phyloP scores from a whole-genome alignment of 2,329 filamentous ascomycete species.

The Ophiostoma piceae region DNA sequence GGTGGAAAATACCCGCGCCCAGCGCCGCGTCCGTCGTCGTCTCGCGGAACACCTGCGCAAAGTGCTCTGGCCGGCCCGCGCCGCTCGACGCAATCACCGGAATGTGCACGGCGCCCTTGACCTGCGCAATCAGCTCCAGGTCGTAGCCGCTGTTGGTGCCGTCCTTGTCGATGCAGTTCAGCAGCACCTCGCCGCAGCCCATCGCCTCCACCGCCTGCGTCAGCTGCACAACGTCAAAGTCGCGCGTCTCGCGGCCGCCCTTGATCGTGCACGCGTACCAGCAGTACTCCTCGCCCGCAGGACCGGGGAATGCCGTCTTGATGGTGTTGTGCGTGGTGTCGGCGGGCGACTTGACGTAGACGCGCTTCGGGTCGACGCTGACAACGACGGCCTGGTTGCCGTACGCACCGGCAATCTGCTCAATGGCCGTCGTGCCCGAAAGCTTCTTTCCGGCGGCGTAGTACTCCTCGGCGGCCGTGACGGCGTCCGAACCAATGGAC shows the following conservation, averaged over 20 bases:
- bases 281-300: conserved; percentile 72
- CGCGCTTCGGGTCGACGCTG: conserved; percentile 85
- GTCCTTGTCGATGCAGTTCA: conserved; percentile 97
- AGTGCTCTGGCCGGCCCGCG: conserved; percentile 81
- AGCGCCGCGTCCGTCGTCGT: conserved; percentile 88
- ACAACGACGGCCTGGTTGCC: conserved; percentile 96
- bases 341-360: conserved; percentile 71
- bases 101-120: conserved; percentile 81
- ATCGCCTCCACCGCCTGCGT: conserved; percentile 87
- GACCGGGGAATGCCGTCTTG: conserved; percentile 63
- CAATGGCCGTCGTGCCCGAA: conserved; percentile 81
- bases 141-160: conserved; percentile 94
- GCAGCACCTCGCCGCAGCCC: conserved; percentile 87
- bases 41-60: conserved; percentile 80
- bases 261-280: conserved; percentile 99
- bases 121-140: conserved; percentile 80
- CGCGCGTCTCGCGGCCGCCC: conserved; percentile 87
- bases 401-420: conserved; percentile 89
- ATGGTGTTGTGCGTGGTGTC: conserved; percentile 70
- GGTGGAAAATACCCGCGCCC: conserved; percentile 95
- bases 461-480: conserved; percentile 87
- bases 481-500: conserved; percentile 91
- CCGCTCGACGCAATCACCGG: conserved; percentile 94
- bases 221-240: conserved; percentile 87
- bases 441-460: conserved; percentile 64